Conservation (phyloP, 139 green algal species). For the Micractinium sp. region DNA sequence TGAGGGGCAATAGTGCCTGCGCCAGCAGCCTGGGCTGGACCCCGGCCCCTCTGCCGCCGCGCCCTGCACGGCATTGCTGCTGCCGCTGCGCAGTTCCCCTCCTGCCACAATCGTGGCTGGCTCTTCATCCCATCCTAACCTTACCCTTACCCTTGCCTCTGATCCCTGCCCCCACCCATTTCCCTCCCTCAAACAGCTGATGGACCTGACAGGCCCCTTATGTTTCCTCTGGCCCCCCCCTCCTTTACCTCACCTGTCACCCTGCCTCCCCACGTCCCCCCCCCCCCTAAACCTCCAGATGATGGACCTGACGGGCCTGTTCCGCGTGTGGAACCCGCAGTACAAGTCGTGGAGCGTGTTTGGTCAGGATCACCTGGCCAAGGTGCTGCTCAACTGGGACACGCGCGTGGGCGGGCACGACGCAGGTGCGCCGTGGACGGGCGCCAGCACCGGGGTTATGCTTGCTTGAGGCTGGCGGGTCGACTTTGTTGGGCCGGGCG, state of each 20-base stretch:
- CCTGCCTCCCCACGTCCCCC: background rate
- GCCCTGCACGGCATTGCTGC: too few relatives aligned
- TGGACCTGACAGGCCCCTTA: too few relatives aligned
- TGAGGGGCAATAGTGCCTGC: too few relatives aligned
- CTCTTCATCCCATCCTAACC: background rate
- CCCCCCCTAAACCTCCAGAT: conserved; percentile 44
- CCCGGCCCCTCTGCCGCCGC: too few relatives aligned
- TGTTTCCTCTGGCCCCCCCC: too few relatives aligned
- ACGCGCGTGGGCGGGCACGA: conserved; percentile 55
- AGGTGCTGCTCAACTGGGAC: conserved; percentile 77
- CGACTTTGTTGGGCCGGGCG: background rate
- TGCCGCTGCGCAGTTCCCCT: too few relatives aligned
- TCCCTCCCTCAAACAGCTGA: background rate
- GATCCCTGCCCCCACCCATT: background rate
- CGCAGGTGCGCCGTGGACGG: conserved; percentile 42
- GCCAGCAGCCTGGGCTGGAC: too few relatives aligned
- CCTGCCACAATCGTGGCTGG: background rate
- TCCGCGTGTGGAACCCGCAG: conserved; percentile 80
- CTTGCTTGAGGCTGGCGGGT: background rate
- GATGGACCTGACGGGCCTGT: conserved; percentile 86
- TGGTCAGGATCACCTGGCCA: conserved; percentile 80
- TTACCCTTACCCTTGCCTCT: background rate
- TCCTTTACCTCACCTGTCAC: too few relatives aligned
- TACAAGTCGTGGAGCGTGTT: conserved; percentile 74
- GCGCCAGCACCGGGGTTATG: background rate